Base-by-base conservation (phyloP, 192 early-diverging fungal genomes). In the Phlyctochytrium planicorne region DNA sequence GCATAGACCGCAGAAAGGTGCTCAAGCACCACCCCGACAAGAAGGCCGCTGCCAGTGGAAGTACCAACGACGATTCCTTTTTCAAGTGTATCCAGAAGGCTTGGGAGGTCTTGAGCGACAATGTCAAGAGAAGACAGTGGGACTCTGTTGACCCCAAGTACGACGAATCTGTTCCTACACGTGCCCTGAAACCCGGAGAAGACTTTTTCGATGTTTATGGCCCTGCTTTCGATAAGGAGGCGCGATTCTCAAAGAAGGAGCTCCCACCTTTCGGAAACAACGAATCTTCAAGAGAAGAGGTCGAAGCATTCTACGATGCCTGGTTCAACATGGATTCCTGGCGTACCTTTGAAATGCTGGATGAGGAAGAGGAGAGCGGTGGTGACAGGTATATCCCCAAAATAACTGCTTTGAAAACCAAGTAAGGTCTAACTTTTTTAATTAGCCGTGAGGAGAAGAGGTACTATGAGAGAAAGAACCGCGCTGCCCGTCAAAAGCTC, bases 11-110 rank as follows among this genome's bases (percentile, higher is more conserved):
- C 72, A 81, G 85, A 62, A 98, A 96, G 88, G 97, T 97, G 34
- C 88, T 99, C 59, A 91, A 91, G 53, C 94, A 98, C 85, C 97
- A 99, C 74, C 97, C 97, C 36, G 97, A 99, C 82, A 99, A 99
- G 90, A 96, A 96, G 84, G 92, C 91, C 23, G 91, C 90, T 16
- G 75, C 81, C 23, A 68, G 59, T 52, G 84, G 87, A 68, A 89
- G 87, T 33, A 90, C 91, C 80, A 66, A 62, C 65, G 92, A 95
- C 70, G 97, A 99, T 81, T 81, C 88, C n/a, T 97, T 98, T 84
- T 99, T 99, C 91, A 99, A 99, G 87, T 99, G 97, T 78, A 91
- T 98, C 62, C 93, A 97, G 74, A 88, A 86, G 72, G 78, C 97
- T 10, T 93, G 88, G 78, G 95, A 99, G 72, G 90, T 94, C 25